Conservation (phyloP, 2,329 filamentous ascomycete species). For the Xylaria sp. region DNA sequence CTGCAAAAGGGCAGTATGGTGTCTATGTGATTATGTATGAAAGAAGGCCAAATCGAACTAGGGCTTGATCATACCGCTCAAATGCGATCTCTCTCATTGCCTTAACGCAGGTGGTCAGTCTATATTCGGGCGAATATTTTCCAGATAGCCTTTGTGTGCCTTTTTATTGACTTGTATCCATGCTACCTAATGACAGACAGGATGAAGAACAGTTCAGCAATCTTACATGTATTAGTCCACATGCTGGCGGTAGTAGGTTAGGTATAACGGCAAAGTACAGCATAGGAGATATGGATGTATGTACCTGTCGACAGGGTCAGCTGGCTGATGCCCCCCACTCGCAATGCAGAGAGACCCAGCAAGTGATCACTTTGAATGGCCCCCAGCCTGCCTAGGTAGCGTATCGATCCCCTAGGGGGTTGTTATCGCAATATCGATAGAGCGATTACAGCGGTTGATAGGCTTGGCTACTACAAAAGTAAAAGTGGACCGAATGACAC, state of each 20-base stretch:
- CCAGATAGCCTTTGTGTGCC: too few species aligned
- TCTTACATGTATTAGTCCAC: too few species aligned
- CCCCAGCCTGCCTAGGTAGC: slow-evolving; percentile 15
- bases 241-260: background rate
- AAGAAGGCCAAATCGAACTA: too few species aligned
- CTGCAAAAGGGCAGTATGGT: too few species aligned
- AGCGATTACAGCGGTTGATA: slow-evolving; percentile 14
- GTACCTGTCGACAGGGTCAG: slow-evolving; percentile 11
- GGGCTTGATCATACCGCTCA: too few species aligned
- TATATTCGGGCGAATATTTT: too few species aligned
- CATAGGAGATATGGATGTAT: too few species aligned
- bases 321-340: slow-evolving; percentile 26
- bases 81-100: too few species aligned
- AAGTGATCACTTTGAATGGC: slow-evolving; percentile 18
- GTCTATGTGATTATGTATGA: too few species aligned
- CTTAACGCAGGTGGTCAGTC: too few species aligned
- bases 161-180: background rate
- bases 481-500: slow-evolving; percentile 30
- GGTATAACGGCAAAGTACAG: too few species aligned
- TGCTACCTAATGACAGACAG: background rate
- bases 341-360: slow-evolving; percentile 7
- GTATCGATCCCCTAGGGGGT: background rate
- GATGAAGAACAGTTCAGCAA: background rate
- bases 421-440: slow-evolving; percentile 28
- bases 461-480: slow-evolving; percentile 9